Conservation (phyloP, 179 eudicot species). For the Silene coronaria region DNA sequence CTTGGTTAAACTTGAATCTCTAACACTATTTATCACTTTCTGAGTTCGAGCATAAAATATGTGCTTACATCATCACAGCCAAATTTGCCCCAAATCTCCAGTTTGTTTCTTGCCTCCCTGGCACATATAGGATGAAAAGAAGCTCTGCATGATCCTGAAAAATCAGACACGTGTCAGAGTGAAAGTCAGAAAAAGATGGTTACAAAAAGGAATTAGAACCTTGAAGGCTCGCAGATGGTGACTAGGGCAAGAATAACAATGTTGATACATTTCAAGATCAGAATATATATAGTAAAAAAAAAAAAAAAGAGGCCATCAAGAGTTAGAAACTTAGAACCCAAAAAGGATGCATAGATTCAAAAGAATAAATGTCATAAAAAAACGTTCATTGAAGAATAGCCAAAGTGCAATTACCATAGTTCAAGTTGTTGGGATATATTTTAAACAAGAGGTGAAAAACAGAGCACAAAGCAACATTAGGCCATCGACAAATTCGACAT, state of each 20-base stretch:
- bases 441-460: not conserved
- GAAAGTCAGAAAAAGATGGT: not conserved
- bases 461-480: not conserved
- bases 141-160: conserved; percentile 83
- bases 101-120: conserved; percentile 82
- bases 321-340: not conserved
- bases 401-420: not conserved
- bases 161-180: not conserved
- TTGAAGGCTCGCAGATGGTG: not conserved
- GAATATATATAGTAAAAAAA: not conserved
- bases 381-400: not conserved
- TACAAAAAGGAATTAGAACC: not conserved
- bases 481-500: not conserved
- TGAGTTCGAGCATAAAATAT: conserved; percentile 9
- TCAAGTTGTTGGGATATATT: not conserved
- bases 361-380: not conserved
- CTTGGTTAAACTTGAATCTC: not conserved
- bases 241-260: not conserved
- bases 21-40: conserved; percentile 4
- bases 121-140: conserved; percentile 96
- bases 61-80: conserved; percentile 89
- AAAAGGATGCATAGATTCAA: not conserved
- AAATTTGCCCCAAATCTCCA: conserved; percentile 92
- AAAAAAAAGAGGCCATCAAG: not conserved
- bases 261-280: not conserved